These are phyloP conservation scores for Chenopodium formosanum DNA, from an alignment of 148 eudicot species.

Conservation along the genomic window DNA sequence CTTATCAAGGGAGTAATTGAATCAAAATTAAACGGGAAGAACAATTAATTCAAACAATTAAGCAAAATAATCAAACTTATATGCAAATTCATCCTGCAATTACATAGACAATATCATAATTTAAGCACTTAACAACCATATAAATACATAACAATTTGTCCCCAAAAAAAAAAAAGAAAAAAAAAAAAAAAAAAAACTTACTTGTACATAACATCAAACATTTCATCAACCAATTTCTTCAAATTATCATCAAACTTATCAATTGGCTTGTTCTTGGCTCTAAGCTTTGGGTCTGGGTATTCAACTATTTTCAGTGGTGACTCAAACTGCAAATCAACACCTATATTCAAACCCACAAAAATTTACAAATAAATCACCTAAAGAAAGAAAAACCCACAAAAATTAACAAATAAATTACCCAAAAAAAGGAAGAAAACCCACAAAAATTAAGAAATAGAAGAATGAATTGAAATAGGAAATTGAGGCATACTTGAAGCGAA, in stretches of 20 bases:
- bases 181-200: slow-evolving; percentile 26
- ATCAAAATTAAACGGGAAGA: background rate
- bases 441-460: background rate
- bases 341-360: slow-evolving; percentile 28
- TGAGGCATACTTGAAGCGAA: slow-evolving; percentile 45
- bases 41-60: background rate
- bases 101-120: background rate
- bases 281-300: slow-evolving; percentile 81
- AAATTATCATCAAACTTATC: slow-evolving; percentile 68
- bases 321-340: slow-evolving; percentile 73
- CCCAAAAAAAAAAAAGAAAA: too few relatives aligned
- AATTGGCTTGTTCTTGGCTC: slow-evolving; percentile 79
- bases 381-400: background rate
- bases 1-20: background rate
- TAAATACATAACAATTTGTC: background rate
- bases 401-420: background rate
- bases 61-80: background rate
- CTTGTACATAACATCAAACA: slow-evolving; percentile 97
- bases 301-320: slow-evolving; percentile 68
- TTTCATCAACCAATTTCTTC: slow-evolving; percentile 75
- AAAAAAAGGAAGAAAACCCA: background rate
- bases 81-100: background rate
- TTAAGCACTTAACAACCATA: too few relatives aligned
- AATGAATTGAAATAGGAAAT: background rate
- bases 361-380: background rate